Base-by-base conservation (phyloP, 768 basidiomycete genomes). In the Lentinula boryana region DNA sequence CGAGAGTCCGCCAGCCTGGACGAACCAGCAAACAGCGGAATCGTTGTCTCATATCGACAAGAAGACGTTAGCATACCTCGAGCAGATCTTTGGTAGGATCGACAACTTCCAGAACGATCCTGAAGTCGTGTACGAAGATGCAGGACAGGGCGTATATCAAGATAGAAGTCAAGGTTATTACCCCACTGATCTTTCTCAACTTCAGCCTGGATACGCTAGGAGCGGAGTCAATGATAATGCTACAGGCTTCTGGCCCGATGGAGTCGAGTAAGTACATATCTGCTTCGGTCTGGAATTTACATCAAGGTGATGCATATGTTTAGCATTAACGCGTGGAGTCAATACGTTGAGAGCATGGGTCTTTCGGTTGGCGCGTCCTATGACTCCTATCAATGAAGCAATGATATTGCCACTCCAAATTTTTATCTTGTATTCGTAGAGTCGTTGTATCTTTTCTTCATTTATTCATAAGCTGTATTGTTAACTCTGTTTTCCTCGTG, bases 291-390 rank as follows among this genome's bases (percentile, higher is more conserved):
- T 7, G 10, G 10, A 8, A 23, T 32, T 23, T 10, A 23, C 18
- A 5, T 27, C 41, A 6, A 56, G 13, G n/a, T n/a, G 21, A 23
- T 32, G 13, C 31, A 16, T n/a, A 23, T 46, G 5, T 57, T n/a
- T 13, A 58, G 57, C 46, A 49, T 43, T 44, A 13, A 57, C 41
- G 4, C 40, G 1, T 57, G 57, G 57, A 49, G 31, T 36, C 44
- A 50, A 21, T 58, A 48, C 32, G 48, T 58, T 21, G 57, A 58
- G 18, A 48, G 44, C 16, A 49, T 58, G 57, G 55, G 55, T 41
- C 55, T 56, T 56, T 56, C 55, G 32, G 40, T 15, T 27, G 38
- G 27, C 16, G 33, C 31, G 50, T 33, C 55, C 12, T 56, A 56
- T 41, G 33, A 12, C 27, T 16, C 55, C 12, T 44, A 56, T 41